Evolutionary conservation across 257 asterid genomes (phyloP).

Genomic region (Fraxinus cuspidata): DNA sequence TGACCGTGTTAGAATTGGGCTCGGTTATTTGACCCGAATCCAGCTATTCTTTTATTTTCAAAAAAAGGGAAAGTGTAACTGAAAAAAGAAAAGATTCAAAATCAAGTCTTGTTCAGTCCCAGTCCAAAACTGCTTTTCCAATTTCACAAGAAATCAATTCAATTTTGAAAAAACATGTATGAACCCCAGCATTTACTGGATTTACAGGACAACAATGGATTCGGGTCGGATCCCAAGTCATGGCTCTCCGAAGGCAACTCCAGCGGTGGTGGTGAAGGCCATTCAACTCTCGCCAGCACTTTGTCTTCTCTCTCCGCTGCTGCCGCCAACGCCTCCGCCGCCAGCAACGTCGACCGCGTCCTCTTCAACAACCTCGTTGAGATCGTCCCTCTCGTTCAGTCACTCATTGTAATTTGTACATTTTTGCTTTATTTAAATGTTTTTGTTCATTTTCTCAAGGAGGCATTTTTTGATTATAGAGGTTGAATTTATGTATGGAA

Average conservation of each 20-base stretch:
- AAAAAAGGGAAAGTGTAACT: background rate
- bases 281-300: constrained; percentile 41
- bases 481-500: background rate
- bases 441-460: background rate
- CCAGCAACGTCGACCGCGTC: constrained; percentile 70
- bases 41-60: background rate
- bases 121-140: background rate
- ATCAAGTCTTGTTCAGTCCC: background rate
- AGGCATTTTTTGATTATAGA: background rate
- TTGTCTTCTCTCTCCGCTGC: constrained; percentile 66
- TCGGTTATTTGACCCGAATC: background rate
- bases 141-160: background rate
- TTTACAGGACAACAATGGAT: constrained; percentile 54
- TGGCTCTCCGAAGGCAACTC: constrained; percentile 63
- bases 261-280: constrained; percentile 32
- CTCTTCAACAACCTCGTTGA: constrained; percentile 70
- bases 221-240: constrained; percentile 62
- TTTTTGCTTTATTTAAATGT: background rate
- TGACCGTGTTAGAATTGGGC: background rate
- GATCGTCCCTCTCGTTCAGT: constrained; percentile 90
- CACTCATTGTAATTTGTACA: constrained; percentile 65
- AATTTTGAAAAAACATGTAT: constrained; percentile 28
- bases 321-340: constrained; percentile 56
- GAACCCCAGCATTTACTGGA: constrained; percentile 61
- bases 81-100: background rate